A percentile compares a stretch with the other conserved stretches of the same genome.
Conservation (phyloP, 2,329 filamentous ascomycete species). For the Aspergillus latus region DNA sequence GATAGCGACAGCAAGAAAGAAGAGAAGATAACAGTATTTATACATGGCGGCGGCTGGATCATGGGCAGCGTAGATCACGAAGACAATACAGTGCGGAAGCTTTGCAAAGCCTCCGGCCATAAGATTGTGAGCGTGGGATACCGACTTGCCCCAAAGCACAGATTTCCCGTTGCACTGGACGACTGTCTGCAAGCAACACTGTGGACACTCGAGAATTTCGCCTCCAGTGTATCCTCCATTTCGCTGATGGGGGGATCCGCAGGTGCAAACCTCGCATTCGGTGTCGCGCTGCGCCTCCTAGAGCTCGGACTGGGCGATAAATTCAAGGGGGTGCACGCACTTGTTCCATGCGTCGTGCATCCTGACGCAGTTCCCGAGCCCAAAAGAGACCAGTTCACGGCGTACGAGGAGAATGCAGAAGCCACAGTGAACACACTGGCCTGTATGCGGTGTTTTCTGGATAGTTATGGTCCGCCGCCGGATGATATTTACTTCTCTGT, state of each 20-base stretch:
- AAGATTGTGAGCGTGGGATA: constrained; percentile 14
- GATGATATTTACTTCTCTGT: constrained; percentile 3
- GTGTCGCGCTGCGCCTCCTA: constrained; percentile 38
- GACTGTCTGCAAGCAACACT: constrained; percentile 12
- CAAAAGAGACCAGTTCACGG: constrained; percentile 35
- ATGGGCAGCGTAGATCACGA: constrained; percentile 16
- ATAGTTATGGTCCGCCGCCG: constrained; percentile 13
- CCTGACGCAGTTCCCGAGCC: constrained; percentile 37
- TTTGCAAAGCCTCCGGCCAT: constrained; percentile 1
- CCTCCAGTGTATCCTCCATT: neutral
- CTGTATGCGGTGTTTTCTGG: constrained; percentile 39
- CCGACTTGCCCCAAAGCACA: constrained; percentile 24
- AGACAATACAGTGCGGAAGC: constrained; percentile 1
- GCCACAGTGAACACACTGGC: constrained; percentile 37
- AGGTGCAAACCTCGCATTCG: constrained; percentile 41
- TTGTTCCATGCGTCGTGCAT: constrained; percentile 40
- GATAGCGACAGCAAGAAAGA: neutral
- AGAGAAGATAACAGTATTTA: constrained; percentile 8
- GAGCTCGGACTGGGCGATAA: constrained; percentile 35
- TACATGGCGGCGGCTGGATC: constrained; percentile 19
- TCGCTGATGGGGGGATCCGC: constrained; percentile 39
- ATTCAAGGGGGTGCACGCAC: constrained; percentile 40
- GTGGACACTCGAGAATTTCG: constrained; percentile 15
- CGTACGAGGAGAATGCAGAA: constrained; percentile 38
- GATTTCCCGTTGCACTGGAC: constrained; percentile 14